phyloP scores from a whole-genome alignment of 2,329 filamentous ascomycete species.

The Aspergillus fumigatiaffinis region DNA sequence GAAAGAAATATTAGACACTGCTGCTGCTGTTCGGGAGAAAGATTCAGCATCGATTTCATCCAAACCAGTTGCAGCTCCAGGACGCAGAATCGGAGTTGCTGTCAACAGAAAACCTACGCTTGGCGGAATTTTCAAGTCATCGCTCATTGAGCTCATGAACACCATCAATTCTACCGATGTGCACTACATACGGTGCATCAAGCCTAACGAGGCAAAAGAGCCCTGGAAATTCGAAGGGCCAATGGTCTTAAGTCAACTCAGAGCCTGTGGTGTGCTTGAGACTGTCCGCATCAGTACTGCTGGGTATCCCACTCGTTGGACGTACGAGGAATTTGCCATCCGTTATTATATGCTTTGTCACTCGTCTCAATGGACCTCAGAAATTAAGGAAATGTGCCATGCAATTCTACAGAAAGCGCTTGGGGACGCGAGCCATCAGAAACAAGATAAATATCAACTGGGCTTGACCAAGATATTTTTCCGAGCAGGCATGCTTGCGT shows the following conservation, averaged over 20 bases:
- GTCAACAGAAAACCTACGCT: conserved; percentile 95
- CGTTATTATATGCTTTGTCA: conserved; percentile 98
- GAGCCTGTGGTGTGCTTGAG: conserved; percentile 97
- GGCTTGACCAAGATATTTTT: conserved; percentile 99
- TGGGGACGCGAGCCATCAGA: conserved; percentile 68
- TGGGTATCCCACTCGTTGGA: conserved; percentile 96
- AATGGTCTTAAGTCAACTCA: conserved; percentile 95
- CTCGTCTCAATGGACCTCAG: conserved; percentile 83
- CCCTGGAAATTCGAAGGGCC: conserved; percentile 98
- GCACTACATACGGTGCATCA: conserved; percentile 98
- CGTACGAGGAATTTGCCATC: conserved; percentile 95
- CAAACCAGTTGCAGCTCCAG: conserved; percentile 66
- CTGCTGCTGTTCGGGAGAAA: conserved; percentile 83
- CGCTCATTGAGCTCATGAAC: conserved; percentile 93
- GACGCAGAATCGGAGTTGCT: conserved; percentile 83
- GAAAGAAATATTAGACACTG: conserved; percentile 76
- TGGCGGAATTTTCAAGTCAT: conserved; percentile 97
- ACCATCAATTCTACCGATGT: conserved; percentile 98
- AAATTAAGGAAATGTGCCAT: conserved; percentile 91
- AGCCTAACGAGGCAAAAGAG: conserved; percentile 95
- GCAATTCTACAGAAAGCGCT: conserved; percentile 86
- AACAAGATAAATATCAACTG: conserved; percentile 91
- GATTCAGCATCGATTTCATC: conserved; percentile 66
- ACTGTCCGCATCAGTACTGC: conserved; percentile 97
- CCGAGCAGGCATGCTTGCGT: conserved; percentile 96